These are phyloP conservation scores for Xylaria sp. DNA, from an alignment of 2,329 filamentous ascomycete species.

Conservation along the genomic window DNA sequence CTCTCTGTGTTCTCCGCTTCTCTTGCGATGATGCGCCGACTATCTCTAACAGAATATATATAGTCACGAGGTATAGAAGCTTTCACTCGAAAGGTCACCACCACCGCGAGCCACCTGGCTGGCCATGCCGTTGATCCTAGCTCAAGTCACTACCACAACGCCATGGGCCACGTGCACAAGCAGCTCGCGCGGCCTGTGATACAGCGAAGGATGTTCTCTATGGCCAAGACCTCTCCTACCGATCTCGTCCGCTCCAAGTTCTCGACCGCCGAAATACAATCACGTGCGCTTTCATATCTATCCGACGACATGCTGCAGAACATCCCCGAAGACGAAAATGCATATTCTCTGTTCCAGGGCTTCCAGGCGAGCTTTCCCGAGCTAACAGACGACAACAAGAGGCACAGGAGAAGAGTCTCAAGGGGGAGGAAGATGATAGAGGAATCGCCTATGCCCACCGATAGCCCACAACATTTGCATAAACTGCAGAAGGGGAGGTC, in stretches of 20 bases:
- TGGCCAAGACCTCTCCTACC: slow-evolving; percentile 90
- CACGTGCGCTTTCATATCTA: slow-evolving; percentile 87
- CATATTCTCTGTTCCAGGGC: slow-evolving; percentile 94
- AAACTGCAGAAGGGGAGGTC: slow-evolving; percentile 84
- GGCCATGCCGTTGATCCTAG: slow-evolving; percentile 68
- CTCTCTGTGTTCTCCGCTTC: neutral
- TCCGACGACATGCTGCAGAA: slow-evolving; percentile 90
- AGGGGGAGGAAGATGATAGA: slow-evolving; percentile 81
- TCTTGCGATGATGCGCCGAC: slow-evolving; percentile 22
- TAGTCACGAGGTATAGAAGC: slow-evolving; percentile 90
- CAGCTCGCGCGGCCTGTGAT: slow-evolving; percentile 85
- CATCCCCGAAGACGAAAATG: slow-evolving; percentile 85
- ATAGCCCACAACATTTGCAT: slow-evolving; percentile 73
- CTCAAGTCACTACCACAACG: slow-evolving; percentile 80
- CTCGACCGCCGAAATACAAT: slow-evolving; percentile 91
- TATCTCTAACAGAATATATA: slow-evolving; percentile 35
- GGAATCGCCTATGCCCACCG: slow-evolving; percentile 66
- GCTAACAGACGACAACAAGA: slow-evolving; percentile 74
- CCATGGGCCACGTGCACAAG: slow-evolving; percentile 88
- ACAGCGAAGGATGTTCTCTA: slow-evolving; percentile 90
- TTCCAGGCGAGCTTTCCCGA: slow-evolving; percentile 90
- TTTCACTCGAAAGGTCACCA: slow-evolving; percentile 93
- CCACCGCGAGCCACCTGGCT: slow-evolving; percentile 91
- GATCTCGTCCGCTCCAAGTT: slow-evolving; percentile 93
- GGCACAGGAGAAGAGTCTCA: slow-evolving; percentile 75